Conservation (phyloP, 371 early-diverging fungal species). For the Mortierella sp. region DNA sequence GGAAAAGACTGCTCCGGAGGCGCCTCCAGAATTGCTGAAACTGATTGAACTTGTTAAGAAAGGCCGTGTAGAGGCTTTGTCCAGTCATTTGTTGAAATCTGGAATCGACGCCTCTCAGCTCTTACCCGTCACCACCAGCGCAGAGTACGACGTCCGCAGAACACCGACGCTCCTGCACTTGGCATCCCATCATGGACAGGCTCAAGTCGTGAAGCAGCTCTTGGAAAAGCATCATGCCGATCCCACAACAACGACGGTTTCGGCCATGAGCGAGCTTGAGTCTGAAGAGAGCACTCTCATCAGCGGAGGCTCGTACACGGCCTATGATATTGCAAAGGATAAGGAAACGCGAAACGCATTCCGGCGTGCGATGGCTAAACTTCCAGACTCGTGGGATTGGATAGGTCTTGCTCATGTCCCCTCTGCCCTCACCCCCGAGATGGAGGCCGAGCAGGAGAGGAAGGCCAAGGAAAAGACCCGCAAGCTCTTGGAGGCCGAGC, state of each 20-base stretch:
- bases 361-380: slow-evolving; percentile 73
- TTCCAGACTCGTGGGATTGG: slow-evolving; percentile 78
- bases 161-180: slow-evolving; percentile 79
- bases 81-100: slow-evolving; percentile 55
- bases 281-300: neutral
- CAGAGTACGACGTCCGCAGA: slow-evolving; percentile 57
- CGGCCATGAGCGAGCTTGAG: slow-evolving; percentile 9
- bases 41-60: slow-evolving; percentile 64
- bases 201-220: slow-evolving; percentile 69
- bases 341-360: slow-evolving; percentile 85
- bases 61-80: slow-evolving; percentile 64
- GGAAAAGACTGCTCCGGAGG: slow-evolving; percentile 39
- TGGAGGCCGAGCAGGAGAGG: slow-evolving; percentile 72
- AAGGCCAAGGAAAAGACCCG: slow-evolving; percentile 73
- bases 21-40: slow-evolving; percentile 43
- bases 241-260: slow-evolving; percentile 71
- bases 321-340: slow-evolving; percentile 84
- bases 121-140: slow-evolving; percentile 62
- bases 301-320: slow-evolving; percentile 67
- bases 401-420: slow-evolving; percentile 75
- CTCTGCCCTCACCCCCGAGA: slow-evolving; percentile 79
- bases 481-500: slow-evolving; percentile 57
- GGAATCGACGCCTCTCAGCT: slow-evolving; percentile 37
- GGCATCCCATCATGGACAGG: slow-evolving; percentile 67
- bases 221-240: slow-evolving; percentile 79